These are phyloP conservation scores for Lasiosphaeriaceae sp. DNA, from an alignment of 495 filamentous ascomycete genomes.

Conservation along the genomic window DNA sequence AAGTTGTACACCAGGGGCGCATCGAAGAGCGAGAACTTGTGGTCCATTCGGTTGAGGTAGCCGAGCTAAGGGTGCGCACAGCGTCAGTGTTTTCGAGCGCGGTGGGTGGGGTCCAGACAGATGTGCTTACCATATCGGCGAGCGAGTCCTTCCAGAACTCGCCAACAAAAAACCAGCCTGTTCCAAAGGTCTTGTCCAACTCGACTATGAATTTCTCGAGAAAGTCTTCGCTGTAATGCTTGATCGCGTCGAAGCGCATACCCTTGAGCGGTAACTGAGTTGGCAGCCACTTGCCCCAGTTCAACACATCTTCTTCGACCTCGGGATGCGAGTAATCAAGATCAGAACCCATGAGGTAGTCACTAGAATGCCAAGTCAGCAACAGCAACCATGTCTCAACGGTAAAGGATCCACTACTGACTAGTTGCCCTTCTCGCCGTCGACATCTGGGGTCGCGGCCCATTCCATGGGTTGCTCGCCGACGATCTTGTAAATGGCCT, in stretches of 20 bases:
- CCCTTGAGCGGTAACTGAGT: constrained; percentile 56
- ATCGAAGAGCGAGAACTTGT: constrained; percentile 62
- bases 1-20: constrained; percentile 65
- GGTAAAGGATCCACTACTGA: too few relatives aligned
- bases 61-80: constrained; percentile 13
- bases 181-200: constrained; percentile 46
- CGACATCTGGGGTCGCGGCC: constrained; percentile 55
- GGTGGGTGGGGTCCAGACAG: neutral
- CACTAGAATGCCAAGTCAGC: constrained; percentile 4
- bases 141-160: constrained; percentile 66
- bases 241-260: constrained; percentile 70
- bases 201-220: constrained; percentile 55
- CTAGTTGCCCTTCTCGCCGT: constrained; percentile 64
- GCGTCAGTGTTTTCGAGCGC: too few relatives aligned
- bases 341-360: constrained; percentile 59
- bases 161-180: constrained; percentile 62
- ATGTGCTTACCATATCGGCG: constrained; percentile 37
- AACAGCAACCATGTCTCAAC: neutral
- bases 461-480: constrained; percentile 59
- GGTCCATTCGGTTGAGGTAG: constrained; percentile 56
- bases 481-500: constrained; percentile 64
- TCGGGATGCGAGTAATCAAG: constrained; percentile 65
- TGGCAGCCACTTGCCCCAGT: constrained; percentile 66
- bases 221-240: constrained; percentile 66
- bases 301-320: constrained; percentile 57